A percentile compares a stretch with the other conserved stretches of the same genome.
phyloP scores from a whole-genome alignment of 352 stramenopile species.

The Saprolegnia parasitica region DNA sequence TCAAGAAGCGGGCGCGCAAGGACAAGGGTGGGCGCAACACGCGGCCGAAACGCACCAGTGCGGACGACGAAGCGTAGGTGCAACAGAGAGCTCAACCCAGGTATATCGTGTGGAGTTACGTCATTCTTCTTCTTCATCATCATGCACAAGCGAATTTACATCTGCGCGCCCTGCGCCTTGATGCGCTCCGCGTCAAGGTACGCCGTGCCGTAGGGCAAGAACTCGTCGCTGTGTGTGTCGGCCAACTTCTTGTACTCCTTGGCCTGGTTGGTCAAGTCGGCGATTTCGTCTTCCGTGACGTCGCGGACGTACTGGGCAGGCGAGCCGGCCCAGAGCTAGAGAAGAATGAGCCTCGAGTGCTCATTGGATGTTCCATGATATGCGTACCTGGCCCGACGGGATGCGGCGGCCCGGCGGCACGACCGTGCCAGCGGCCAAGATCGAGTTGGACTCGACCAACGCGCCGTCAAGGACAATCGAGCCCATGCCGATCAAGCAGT shows the following conservation, averaged over 20 bases:
- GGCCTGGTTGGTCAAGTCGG: constrained; percentile 82
- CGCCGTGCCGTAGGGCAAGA: constrained; percentile 83
- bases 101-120: constrained; percentile 18
- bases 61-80: constrained; percentile 5
- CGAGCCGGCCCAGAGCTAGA: constrained; percentile 92
- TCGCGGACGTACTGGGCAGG: constrained; percentile 92
- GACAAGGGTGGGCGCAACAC: constrained; percentile 32
- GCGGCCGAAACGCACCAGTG: constrained; percentile 38
- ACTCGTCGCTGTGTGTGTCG: constrained; percentile 85
- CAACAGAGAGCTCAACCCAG: background rate
- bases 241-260: constrained; percentile 81
- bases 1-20: constrained; percentile 54
- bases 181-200: constrained; percentile 87
- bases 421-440: constrained; percentile 94
- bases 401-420: constrained; percentile 85
- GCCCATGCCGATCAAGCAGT: constrained; percentile 95
- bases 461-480: constrained; percentile 90
- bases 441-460: constrained; percentile 90
- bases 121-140: background rate
- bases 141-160: constrained; percentile 45
- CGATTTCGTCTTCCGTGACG: constrained; percentile 90
- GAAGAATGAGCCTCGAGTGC: background rate
- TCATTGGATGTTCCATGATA: background rate
- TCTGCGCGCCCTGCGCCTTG: constrained; percentile 66
- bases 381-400: constrained; percentile 76